Evolutionary conservation across 2,329 filamentous ascomycete genomes (phyloP), one percentile per base, ranked within the genome.

Genomic region (Sordariomycetes sp.): DNA sequence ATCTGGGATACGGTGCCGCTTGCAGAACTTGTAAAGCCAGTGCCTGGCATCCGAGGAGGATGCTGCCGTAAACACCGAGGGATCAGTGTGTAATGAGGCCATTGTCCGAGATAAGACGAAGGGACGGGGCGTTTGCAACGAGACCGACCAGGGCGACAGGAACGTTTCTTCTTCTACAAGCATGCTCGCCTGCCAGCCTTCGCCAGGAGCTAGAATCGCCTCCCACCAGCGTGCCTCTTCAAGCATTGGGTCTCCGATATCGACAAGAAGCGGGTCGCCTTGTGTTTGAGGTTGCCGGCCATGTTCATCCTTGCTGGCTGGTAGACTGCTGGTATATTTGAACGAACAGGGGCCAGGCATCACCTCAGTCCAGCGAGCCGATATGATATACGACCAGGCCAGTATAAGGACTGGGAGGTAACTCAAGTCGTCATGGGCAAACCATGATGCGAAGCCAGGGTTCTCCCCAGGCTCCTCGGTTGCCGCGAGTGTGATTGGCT

Each of bases 211-310:
- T 20, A 54, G 48, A 11, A 58, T 24, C 28, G 50, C 34, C 20
- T n/a, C 34, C 56, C 50, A 58, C 56, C 50, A 58, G 16, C 56
- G 56, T 32, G 8, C 16, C 24, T 58, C 56, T 53, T 53, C 51
- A n/a, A 10, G 24, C 24, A 24, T 37, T 54, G 20, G 20, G 22
- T 24, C 35, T 54, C 56, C 34, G 20, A 58, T 54, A 37, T 54
- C 50, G 24, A 53, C n/a, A 12, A 53, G 14, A 18, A 58, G 34
- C 34, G 37, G 18, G 37, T n/a, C 12, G 18, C 12, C 14, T 3
- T 20, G 43, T n/a, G 43, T n/a, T 48, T 22, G 14, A 4, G n/a
- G 22, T 34, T 34, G 40, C 28, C 4, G 4, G 4, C 28, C 28
- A 28, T 54, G 2, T 24, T 22, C 8, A 16, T 54, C 12, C 28